Evolutionary conservation across 345 rosid genomes (phyloP).

Genomic region (Atalantia buxifolia): DNA sequence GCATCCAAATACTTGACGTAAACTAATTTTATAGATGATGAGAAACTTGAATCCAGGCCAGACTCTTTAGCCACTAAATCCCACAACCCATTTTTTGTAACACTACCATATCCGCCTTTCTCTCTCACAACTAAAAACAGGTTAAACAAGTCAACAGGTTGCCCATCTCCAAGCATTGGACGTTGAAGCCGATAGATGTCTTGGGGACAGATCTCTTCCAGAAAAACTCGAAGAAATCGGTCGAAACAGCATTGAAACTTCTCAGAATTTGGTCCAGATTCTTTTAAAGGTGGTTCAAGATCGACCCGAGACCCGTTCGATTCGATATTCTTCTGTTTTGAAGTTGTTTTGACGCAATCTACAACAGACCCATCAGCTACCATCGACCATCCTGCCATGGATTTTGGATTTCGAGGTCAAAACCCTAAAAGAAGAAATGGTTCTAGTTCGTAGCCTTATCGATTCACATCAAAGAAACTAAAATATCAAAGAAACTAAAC

Average conservation of each 20-base stretch:
- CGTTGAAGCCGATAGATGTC: conserved; percentile 33
- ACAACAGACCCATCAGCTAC: conserved; percentile 29
- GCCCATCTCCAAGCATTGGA: conserved; percentile 57
- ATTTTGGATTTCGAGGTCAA: conserved; percentile 26
- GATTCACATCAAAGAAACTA: neutral
- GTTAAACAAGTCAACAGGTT: conserved; percentile 43
- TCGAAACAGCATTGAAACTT: conserved; percentile 27
- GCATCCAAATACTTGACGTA: conserved; percentile 49
- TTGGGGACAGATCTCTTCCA: conserved; percentile 22
- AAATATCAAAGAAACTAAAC: neutral
- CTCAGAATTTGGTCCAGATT: conserved; percentile 11
- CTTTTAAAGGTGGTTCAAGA: conserved; percentile 6
- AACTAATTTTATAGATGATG: conserved; percentile 40
- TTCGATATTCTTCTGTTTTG: conserved; percentile 15
- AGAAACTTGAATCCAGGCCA: conserved; percentile 33
- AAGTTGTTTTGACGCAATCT: conserved; percentile 22
- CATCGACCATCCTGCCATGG: conserved; percentile 51
- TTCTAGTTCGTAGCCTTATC: conserved; percentile 1
- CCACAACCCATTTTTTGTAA: conserved; percentile 45
- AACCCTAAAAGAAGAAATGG: conserved; percentile 27
- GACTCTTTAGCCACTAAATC: conserved; percentile 44
- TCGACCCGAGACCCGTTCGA: conserved; percentile 1
- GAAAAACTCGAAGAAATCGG: conserved; percentile 26
- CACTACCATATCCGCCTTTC: conserved; percentile 45
- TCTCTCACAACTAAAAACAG: conserved; percentile 46